Evolutionary conservation across 441 rosid species (phyloP).

Genomic region (Erodium trifolium): DNA sequence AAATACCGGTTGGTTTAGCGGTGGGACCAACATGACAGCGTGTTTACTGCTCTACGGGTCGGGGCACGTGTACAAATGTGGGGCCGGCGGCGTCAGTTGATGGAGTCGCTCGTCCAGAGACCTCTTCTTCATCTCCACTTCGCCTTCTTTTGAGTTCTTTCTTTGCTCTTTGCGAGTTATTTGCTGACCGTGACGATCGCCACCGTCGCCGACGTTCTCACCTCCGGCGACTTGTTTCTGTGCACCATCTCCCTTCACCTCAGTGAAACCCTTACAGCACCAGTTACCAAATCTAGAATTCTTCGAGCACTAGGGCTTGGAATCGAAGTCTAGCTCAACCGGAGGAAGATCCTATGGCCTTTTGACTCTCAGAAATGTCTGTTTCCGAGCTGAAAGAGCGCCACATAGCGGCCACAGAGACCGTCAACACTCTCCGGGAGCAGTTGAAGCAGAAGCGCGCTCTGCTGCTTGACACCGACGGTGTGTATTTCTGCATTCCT

Average conservation of each 20-base stretch:
- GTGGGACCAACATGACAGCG: background rate
- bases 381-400: constrained; percentile 82
- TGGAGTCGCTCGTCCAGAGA: background rate
- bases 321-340: background rate
- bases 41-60: background rate
- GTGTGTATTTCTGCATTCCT: constrained; percentile 24
- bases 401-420: constrained; percentile 61
- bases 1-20: too few relatives aligned
- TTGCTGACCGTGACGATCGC: background rate
- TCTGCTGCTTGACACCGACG: constrained; percentile 71
- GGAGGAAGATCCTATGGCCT: background rate
- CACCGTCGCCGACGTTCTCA: background rate
- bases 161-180: background rate
- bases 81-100: background rate
- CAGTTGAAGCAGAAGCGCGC: constrained; percentile 68
- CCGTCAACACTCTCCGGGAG: constrained; percentile 56
- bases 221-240: background rate
- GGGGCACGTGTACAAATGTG: background rate
- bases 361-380: constrained; percentile 40
- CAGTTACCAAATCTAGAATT: background rate
- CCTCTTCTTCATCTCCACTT: background rate
- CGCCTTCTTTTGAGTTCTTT: background rate
- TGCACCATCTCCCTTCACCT: background rate
- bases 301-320: background rate
- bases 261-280: background rate